phyloP scores from a whole-genome alignment of 257 asterid genomes.

The Salvia hispanica region DNA sequence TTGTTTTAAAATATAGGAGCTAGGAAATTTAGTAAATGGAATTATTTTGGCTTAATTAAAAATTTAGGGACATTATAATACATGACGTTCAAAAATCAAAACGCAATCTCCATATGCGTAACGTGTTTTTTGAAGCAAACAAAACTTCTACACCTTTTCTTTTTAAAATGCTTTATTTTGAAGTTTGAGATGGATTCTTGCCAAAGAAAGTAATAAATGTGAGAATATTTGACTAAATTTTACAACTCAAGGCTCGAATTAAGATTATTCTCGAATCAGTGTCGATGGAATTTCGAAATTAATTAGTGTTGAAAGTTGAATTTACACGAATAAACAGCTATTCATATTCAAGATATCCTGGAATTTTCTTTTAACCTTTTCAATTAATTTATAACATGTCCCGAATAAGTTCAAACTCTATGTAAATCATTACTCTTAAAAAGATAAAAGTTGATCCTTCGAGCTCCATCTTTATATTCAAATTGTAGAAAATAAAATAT shows the following conservation, averaged over 20 bases:
- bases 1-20: no score
- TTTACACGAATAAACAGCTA: neutral
- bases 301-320: neutral
- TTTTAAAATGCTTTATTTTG: neutral
- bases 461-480: no score
- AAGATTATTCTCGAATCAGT: neutral
- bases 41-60: no score
- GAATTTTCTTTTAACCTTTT: no score
- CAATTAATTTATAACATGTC: no score
- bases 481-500: neutral
- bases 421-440: no score
- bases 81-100: no score
- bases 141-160: neutral
- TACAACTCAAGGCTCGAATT: neutral
- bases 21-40: no score
- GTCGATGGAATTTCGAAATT: neutral
- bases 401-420: no score
- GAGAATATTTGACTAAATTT: neutral
- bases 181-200: slow-evolving; percentile 1
- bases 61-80: no score
- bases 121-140: neutral
- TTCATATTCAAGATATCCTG: neutral
- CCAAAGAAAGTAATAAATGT: neutral
- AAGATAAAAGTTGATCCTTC: no score
- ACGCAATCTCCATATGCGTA: neutral